Percentiles rank a stretch among this genome's conserved stretches.
Conservation (phyloP, 768 basidiomycete genomes). For the Xanthoconium purpureum region DNA sequence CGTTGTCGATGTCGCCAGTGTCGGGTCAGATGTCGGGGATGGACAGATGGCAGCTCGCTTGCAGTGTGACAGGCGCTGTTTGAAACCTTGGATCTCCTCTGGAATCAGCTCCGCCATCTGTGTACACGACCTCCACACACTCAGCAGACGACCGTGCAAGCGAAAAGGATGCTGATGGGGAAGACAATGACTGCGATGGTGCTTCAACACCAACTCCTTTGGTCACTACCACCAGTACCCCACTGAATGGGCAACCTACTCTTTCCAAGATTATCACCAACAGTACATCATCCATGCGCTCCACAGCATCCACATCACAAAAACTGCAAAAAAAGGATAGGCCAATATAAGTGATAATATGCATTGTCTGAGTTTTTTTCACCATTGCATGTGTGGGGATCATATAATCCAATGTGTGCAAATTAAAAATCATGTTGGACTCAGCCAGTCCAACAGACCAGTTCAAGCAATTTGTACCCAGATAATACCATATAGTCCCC, state of each 20-base stretch:
- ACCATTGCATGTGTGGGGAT: too few species aligned
- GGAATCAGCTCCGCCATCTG: background rate
- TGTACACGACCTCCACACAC: conserved; percentile 7
- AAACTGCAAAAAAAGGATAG: too few species aligned
- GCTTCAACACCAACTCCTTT: conserved; percentile 17
- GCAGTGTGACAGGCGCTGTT: background rate
- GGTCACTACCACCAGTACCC: background rate
- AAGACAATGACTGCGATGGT: conserved; percentile 13
- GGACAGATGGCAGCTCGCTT: background rate
- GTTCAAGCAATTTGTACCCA: too few species aligned
- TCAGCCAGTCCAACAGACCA: too few species aligned
- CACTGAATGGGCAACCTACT: conserved; percentile 25
- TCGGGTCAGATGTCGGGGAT: background rate
- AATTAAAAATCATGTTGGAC: too few species aligned
- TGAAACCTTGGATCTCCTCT: background rate
- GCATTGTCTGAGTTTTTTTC: too few species aligned
- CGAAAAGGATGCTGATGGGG: conserved; percentile 7
- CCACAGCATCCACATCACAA: conserved; percentile 23
- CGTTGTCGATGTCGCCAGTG: background rate
- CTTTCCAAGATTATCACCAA: conserved; percentile 28
- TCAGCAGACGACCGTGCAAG: background rate
- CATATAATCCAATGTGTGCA: too few species aligned
- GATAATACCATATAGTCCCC: too few species aligned
- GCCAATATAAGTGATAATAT: too few species aligned
- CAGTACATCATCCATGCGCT: conserved; percentile 24